Conservation (phyloP, 2,329 filamentous ascomycete species). For the Aspergillus ibericus region DNA sequence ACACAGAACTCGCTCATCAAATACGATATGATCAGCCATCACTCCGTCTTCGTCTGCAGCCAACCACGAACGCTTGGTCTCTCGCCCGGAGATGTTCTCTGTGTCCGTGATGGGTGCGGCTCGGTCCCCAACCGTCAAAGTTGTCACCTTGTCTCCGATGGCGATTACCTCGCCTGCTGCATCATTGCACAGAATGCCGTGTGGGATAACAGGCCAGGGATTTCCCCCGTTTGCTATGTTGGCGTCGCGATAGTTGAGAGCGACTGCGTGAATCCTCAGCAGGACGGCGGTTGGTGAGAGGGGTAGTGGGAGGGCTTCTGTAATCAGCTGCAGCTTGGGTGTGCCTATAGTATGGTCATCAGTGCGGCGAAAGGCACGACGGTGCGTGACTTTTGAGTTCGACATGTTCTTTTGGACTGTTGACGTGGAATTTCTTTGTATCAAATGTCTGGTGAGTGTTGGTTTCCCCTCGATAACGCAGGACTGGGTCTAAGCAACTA, state of each 20-base stretch:
- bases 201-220: constrained; percentile 39
- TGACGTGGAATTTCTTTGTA: neutral
- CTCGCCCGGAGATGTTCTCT: constrained; percentile 41
- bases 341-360: constrained; percentile 33
- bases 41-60: constrained; percentile 48
- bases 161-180: constrained; percentile 45
- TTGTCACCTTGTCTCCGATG: constrained; percentile 36
- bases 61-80: constrained; percentile 43
- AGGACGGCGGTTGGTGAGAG: constrained; percentile 31
- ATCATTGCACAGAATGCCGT: constrained; percentile 43
- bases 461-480: no score
- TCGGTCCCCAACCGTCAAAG: constrained; percentile 37
- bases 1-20: constrained; percentile 39
- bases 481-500: no score
- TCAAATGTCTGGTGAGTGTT: no score
- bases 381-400: neutral
- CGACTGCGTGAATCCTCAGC: constrained; percentile 24
- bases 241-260: constrained; percentile 28
- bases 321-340: constrained; percentile 36
- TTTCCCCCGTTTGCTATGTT: constrained; percentile 35
- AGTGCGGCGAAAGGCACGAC: constrained; percentile 35
- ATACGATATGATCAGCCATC: constrained; percentile 44
- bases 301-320: constrained; percentile 31
- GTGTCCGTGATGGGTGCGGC: constrained; percentile 44
- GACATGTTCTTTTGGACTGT: neutral